Conservation (phyloP, 108 stramenopile genomes). For the Skeletonema costatum region DNA sequence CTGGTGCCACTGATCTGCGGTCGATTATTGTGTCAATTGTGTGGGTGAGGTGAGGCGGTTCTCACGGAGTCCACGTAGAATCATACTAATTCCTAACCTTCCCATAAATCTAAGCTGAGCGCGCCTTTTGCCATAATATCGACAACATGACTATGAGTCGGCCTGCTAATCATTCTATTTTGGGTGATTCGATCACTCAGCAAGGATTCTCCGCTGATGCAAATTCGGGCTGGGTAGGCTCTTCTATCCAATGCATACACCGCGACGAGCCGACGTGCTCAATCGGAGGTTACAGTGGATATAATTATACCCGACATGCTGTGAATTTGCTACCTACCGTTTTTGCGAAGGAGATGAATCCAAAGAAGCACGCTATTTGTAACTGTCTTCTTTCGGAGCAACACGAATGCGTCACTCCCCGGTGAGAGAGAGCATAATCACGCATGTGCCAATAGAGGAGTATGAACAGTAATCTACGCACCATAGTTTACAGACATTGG, state of each 20-base stretch:
- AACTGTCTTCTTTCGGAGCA: constrained; percentile 75
- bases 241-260: constrained; percentile 63
- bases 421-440: constrained; percentile 51
- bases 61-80: too few relatives aligned
- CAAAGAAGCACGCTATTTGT: constrained; percentile 16
- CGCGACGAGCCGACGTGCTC: constrained; percentile 75
- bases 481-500: constrained; percentile 38
- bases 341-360: constrained; percentile 2
- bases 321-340: constrained; percentile 15
- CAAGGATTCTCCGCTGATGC: constrained; percentile 11
- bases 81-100: not conserved
- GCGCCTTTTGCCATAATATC: too few relatives aligned
- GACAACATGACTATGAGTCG: constrained; percentile 6
- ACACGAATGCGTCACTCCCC: constrained; percentile 72
- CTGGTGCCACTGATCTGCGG: too few relatives aligned
- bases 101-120: too few relatives aligned
- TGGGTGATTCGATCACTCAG: constrained; percentile 84
- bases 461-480: constrained; percentile 61
- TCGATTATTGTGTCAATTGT: too few relatives aligned
- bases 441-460: constrained; percentile 67
- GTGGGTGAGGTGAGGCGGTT: too few relatives aligned
- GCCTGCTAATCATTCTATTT: constrained; percentile 50
- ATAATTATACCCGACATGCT: constrained; percentile 61
- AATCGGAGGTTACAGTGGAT: constrained; percentile 78
- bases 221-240: constrained; percentile 61